Base-by-base conservation (phyloP, 768 basidiomycete genomes). In the Phaeotremella fagi region DNA sequence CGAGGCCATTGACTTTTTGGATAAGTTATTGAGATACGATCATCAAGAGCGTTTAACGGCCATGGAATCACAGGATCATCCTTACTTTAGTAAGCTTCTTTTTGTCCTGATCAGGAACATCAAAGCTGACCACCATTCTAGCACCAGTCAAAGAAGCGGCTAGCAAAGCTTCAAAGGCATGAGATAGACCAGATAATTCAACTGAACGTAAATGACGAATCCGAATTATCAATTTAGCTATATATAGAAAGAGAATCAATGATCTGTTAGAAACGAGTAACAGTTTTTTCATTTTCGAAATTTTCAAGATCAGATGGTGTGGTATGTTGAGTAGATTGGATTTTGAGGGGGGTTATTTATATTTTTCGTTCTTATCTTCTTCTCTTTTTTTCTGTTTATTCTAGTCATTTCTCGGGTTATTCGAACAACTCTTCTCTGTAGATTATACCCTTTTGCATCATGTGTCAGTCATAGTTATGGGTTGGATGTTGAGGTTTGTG, bases 41-140 rank as follows among this genome's bases (percentile, higher is more conserved):
- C 94, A 98, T 71, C 91, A 95, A 78, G 91, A 94, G 71, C 84
- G 94, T 49, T 79, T 97, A 54, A 98, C 94, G 5, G 94, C 94
- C 47, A 83, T 84, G 58, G 94, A 98, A 75, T 89, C 90, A 4
- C 90, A 94, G 72, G 80, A 79, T 16, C 92, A 95, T 66, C 80
- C 86, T n/a, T 97, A 95, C 77, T 98, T 97, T 69, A 87, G 66
- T 70, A 45, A 59, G 66, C 36, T 11, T 43, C 1, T 24, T 16
- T 12, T 48, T 16, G 31, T 11, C 20, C 44, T 7, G 20, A n/a
- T 15, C 38, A 29, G 15, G 23, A 31, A 25, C 14, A 7, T 22
- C 29, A 18, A 20, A 37, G 16, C 45, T 31, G 35, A 31, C 22
- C 25, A 57, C 29, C 3, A 1, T 16, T 18, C 5, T 25, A 63